These are phyloP conservation scores for Fraxinus nigra DNA, from an alignment of 305 asterid species.

Conservation along the genomic window DNA sequence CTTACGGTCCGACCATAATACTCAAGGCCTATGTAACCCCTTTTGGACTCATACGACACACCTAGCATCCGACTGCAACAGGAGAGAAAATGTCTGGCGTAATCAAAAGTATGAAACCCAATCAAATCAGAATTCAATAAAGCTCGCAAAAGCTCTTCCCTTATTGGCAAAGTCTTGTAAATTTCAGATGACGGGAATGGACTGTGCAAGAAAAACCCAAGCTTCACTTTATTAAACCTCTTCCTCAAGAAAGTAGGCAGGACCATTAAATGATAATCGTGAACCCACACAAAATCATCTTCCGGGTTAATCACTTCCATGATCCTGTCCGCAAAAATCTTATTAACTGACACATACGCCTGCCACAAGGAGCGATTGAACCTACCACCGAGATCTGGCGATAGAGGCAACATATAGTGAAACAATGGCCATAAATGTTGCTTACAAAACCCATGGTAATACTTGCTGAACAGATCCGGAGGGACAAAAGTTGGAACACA, in stretches of 20 bases:
- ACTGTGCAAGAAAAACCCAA: constrained; percentile 56
- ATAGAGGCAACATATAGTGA: constrained; percentile 54
- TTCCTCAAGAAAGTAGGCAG: constrained; percentile 55
- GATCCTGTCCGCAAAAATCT: constrained; percentile 53
- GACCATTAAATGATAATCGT: constrained; percentile 55
- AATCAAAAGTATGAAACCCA: constrained; percentile 55
- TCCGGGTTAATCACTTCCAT: constrained; percentile 61
- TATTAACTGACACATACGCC: constrained; percentile 54
- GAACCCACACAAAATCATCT: constrained; percentile 58
- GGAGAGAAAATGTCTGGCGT: constrained; percentile 54
- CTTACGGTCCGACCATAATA: constrained; percentile 56
- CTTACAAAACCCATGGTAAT: constrained; percentile 54
- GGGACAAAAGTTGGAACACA: constrained; percentile 59
- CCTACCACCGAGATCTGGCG: constrained; percentile 58
- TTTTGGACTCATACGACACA: constrained; percentile 47
- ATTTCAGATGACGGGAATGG: constrained; percentile 58
- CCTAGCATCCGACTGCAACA: constrained; percentile 62
- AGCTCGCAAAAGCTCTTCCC: constrained; percentile 51
- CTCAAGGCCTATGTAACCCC: constrained; percentile 56
- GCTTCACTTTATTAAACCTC: constrained; percentile 54
- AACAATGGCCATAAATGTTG: constrained; percentile 55
- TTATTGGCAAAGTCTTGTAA: constrained; percentile 46
- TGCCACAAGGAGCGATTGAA: constrained; percentile 51
- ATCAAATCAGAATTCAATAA: constrained; percentile 50
- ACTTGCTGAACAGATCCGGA: constrained; percentile 39